Percentiles rank a stretch among this genome's conserved stretches.
Conservation (phyloP, 768 basidiomycete genomes). For the Kwoniella sp. region DNA sequence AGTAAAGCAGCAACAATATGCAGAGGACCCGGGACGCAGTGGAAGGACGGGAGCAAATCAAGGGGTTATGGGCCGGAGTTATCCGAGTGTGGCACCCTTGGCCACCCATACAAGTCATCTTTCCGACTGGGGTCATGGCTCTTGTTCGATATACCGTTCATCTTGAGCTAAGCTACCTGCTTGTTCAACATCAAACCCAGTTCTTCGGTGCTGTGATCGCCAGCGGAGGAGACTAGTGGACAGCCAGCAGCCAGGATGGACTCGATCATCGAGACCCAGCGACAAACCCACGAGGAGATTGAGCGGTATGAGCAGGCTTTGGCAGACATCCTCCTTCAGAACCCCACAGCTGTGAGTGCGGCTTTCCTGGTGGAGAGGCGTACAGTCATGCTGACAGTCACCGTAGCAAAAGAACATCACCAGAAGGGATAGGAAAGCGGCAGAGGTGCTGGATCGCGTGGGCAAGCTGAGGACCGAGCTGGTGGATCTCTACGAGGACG, state of each 20-base stretch:
- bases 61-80: no score
- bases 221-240: no score
- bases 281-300: constrained; percentile 91
- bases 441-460: constrained; percentile 82
- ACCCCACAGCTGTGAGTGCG: constrained; percentile 46
- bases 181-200: no score
- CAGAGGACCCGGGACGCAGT: neutral
- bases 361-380: neutral
- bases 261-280: constrained; percentile 86
- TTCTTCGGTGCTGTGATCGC: no score
- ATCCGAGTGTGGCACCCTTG: neutral
- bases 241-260: constrained; percentile 63
- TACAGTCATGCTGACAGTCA: neutral
- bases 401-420: constrained; percentile 42
- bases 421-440: constrained; percentile 75
- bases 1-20: neutral
- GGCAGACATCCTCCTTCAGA: constrained; percentile 68
- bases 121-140: no score
- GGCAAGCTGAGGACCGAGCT: constrained; percentile 64
- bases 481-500: constrained; percentile 71
- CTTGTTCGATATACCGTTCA: no score
- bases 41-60: neutral
- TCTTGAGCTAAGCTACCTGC: no score
- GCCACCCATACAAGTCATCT: no score
- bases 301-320: constrained; percentile 86